Conservation (phyloP, 2,329 filamentous ascomycete genomes). For the Aureobasidium namibiae region DNA sequence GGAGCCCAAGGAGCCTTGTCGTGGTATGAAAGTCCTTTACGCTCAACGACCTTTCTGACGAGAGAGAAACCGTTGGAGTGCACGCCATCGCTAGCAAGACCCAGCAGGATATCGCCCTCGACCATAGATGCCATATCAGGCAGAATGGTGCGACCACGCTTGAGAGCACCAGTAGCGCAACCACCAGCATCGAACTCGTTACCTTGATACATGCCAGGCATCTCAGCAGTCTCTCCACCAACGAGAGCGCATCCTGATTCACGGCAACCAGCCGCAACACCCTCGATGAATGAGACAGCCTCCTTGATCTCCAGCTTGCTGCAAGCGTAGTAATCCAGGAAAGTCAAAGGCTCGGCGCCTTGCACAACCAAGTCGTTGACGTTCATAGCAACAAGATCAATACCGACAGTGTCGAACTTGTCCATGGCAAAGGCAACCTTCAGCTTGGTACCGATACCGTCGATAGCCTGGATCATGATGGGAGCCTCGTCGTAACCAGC, state of each 20-base stretch:
- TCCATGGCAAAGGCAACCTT: slow-evolving; percentile 86
- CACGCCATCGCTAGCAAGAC: slow-evolving; percentile 74
- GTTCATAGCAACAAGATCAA: slow-evolving; percentile 98
- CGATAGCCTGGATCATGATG: slow-evolving; percentile 85
- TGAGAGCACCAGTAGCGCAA: slow-evolving; percentile 78
- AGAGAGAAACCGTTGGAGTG: slow-evolving; percentile 98
- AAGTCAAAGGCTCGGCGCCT: slow-evolving; percentile 88
- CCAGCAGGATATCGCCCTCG: slow-evolving; percentile 76
- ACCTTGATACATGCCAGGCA: slow-evolving; percentile 87
- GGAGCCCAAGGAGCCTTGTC: slow-evolving; percentile 69
- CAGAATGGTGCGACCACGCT: slow-evolving; percentile 55
- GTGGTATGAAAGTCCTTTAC: slow-evolving; percentile 62
- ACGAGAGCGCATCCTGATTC: slow-evolving; percentile 82
- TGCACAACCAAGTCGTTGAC: slow-evolving; percentile 97
- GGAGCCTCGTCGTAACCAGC: slow-evolving; percentile 69
- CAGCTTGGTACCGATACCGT: slow-evolving; percentile 93
- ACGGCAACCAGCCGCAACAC: slow-evolving; percentile 80
- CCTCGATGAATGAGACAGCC: slow-evolving; percentile 79
- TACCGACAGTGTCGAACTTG: slow-evolving; percentile 89
- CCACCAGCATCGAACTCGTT: slow-evolving; percentile 92
- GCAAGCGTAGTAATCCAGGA: slow-evolving; percentile 97
- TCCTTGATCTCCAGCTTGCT: slow-evolving; percentile 71
- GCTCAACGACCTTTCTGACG: slow-evolving; percentile 80
- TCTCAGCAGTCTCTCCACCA: slow-evolving; percentile 96
- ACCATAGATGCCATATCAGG: slow-evolving; percentile 70